Conservation (phyloP, 345 rosid species). For the Mangifera indica region DNA sequence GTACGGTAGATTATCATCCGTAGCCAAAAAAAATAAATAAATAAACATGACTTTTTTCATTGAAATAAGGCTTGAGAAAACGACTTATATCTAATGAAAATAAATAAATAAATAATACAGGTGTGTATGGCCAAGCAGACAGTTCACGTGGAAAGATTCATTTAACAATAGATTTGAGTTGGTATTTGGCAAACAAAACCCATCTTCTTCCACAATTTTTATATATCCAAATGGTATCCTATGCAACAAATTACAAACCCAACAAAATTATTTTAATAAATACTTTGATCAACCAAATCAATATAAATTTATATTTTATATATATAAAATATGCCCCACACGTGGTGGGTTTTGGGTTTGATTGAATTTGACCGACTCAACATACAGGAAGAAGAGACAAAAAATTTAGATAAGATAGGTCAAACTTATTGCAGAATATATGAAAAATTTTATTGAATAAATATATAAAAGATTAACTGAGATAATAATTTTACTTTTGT, state of each 20-base stretch:
- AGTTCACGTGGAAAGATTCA: slow-evolving; percentile 42
- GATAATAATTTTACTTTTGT: too few relatives aligned
- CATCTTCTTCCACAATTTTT: neutral
- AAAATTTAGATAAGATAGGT: too few relatives aligned
- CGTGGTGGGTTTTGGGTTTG: neutral
- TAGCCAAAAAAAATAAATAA: too few relatives aligned
- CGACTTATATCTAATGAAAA: neutral
- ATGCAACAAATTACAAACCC: neutral
- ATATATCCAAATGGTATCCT: slow-evolving; percentile 9
- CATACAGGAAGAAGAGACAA: too few relatives aligned
- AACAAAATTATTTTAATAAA: neutral
- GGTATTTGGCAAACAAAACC: slow-evolving; percentile 31
- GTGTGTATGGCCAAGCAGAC: slow-evolving; percentile 14
- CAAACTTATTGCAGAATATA: too few relatives aligned
- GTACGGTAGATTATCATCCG: too few relatives aligned
- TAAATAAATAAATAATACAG: neutral
- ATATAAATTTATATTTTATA: too few relatives aligned
- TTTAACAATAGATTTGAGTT: slow-evolving; percentile 1
- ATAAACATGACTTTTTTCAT: too few relatives aligned
- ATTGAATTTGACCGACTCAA: too few relatives aligned
- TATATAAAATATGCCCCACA: neutral
- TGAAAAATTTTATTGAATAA: too few relatives aligned
- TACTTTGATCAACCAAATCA: neutral
- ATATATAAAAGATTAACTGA: too few relatives aligned
- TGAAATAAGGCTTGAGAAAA: too few relatives aligned